Conservation (phyloP, 2,329 filamentous ascomycete genomes). For the Eutypa lata region DNA sequence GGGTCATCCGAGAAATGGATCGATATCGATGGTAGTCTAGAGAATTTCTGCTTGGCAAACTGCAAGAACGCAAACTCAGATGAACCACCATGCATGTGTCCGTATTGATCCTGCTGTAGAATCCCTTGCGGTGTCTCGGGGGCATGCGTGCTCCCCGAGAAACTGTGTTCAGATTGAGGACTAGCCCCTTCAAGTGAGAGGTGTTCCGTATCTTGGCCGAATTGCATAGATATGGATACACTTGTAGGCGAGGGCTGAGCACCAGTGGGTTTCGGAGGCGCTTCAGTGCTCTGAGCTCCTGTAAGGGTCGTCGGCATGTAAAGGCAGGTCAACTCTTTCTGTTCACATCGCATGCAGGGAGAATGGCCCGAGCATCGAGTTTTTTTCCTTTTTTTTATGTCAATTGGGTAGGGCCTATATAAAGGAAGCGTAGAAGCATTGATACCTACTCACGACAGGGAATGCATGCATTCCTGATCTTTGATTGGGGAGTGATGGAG, state of each 20-base stretch:
- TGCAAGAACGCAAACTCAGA: neutral
- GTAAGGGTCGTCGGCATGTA: neutral
- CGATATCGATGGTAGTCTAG: neutral
- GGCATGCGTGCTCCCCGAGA: neutral
- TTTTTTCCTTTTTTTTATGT: neutral
- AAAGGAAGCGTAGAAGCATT: no score
- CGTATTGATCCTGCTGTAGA: neutral
- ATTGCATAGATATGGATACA: neutral
- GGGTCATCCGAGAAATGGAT: neutral
- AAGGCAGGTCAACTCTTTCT: neutral
- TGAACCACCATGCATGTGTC: neutral
- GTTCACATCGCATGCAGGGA: neutral
- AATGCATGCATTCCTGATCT: slow-evolving; percentile 35
- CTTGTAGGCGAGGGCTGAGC: neutral
- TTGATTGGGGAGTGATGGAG: neutral
- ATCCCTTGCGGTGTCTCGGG: neutral
- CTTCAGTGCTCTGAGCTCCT: neutral
- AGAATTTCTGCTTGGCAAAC: neutral
- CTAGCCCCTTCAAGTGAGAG: neutral
- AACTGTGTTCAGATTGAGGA: neutral
- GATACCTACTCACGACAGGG: slow-evolving; percentile 6
- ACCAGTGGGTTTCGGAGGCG: neutral
- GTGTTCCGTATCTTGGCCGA: neutral
- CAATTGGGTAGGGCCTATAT: neutral
- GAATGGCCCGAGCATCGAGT: neutral